phyloP scores from a whole-genome alignment of 495 filamentous ascomycete genomes.

The Penicillium bovifimosum region DNA sequence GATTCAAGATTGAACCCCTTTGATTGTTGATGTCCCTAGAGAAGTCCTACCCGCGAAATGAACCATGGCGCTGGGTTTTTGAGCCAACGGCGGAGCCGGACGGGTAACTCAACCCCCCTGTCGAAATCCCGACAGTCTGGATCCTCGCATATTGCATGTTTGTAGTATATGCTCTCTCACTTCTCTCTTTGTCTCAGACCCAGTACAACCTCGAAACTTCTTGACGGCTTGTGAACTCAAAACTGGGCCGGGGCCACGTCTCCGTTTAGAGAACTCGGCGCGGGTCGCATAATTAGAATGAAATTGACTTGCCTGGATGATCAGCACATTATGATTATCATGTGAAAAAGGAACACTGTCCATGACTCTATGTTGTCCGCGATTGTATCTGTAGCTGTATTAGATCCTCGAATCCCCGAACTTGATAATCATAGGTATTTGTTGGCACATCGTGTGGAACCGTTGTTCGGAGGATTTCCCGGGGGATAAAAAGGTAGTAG shows the following conservation, averaged over 20 bases:
- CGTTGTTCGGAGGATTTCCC: neutral
- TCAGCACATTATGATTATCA: neutral
- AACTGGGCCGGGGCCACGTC: constrained; percentile 6
- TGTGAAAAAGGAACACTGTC: neutral
- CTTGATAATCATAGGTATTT: neutral
- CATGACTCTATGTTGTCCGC: neutral
- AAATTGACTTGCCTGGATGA: neutral
- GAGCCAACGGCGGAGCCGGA: constrained; percentile 18
- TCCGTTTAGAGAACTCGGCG: neutral
- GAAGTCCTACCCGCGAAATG: constrained; percentile 28
- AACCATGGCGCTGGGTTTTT: constrained; percentile 43
- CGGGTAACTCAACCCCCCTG: constrained; percentile 8
- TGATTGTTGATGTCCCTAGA: neutral
- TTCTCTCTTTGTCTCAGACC: neutral
- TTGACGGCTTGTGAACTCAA: constrained; percentile 3
- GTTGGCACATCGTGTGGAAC: neutral
- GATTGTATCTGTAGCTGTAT: neutral
- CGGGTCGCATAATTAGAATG: neutral
- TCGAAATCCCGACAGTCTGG: constrained; percentile 30
- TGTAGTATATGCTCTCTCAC: neutral
- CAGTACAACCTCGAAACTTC: no score
- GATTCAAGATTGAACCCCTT: neutral
- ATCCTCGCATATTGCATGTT: constrained; percentile 10
- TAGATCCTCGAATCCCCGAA: neutral
- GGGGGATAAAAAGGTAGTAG: neutral